Percentiles rank a stretch among this genome's conserved stretches.
These are phyloP conservation scores for Apium graveolens DNA, from an alignment of 129 eudicot species.

Conservation along the genomic window DNA sequence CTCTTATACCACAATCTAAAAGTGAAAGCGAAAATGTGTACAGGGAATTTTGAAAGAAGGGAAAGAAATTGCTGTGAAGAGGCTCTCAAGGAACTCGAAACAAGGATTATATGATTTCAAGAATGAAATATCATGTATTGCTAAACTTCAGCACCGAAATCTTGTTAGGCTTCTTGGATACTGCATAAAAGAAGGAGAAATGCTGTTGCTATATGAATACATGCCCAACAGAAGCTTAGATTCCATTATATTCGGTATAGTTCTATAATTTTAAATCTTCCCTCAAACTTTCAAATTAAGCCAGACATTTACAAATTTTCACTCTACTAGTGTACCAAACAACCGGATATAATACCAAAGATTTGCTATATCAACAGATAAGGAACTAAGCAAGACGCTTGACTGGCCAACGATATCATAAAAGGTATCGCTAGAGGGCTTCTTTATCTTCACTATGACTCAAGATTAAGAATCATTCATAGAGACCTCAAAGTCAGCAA, in stretches of 20 bases:
- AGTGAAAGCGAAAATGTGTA: background rate
- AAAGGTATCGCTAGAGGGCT: background rate
- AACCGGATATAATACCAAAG: no score
- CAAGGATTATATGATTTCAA: constrained; percentile 14
- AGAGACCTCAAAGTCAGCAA: background rate
- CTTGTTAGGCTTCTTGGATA: constrained; percentile 5
- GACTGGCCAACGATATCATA: background rate
- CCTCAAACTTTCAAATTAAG: background rate
- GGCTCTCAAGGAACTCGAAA: background rate
- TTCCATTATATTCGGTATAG: background rate
- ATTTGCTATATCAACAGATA: background rate
- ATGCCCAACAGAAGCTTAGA: background rate
- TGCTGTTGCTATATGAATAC: background rate
- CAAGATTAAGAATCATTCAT: background rate
- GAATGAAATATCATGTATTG: constrained; percentile 2
- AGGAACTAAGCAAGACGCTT: background rate
- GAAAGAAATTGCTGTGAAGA: background rate
- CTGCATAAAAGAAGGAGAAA: background rate
- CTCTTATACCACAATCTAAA: background rate
- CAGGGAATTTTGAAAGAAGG: background rate
- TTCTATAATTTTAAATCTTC: background rate
- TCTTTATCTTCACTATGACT: background rate
- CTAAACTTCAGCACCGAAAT: background rate
- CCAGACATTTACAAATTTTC: no score
- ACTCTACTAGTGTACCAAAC: no score